Evolutionary conservation across 371 early-diverging fungal species (phyloP).

Genomic region (Mucor saturninus): DNA sequence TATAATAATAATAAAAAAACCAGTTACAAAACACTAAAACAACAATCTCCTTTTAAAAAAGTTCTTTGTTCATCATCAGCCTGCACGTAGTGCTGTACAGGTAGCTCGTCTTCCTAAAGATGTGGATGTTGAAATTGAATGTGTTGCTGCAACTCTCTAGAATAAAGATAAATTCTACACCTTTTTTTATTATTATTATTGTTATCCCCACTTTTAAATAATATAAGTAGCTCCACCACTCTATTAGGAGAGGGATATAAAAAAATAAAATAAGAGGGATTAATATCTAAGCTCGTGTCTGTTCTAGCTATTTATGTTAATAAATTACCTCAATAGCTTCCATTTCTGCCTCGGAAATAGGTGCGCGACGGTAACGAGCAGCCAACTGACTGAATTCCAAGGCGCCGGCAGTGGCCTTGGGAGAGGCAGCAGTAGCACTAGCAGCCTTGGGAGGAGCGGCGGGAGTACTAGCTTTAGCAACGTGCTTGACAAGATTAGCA

Average conservation of each 20-base stretch:
- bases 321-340: constrained; percentile 52
- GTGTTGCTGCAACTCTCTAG: constrained; percentile 63
- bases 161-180: constrained; percentile 12
- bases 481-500: constrained; percentile 52
- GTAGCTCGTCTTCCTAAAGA: constrained; percentile 90
- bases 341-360: constrained; percentile 51
- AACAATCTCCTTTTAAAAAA: constrained; percentile 11
- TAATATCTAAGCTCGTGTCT: too few relatives aligned
- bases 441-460: constrained; percentile 14
- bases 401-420: constrained; percentile 7
- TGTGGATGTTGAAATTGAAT: constrained; percentile 92
- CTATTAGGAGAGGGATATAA: constrained; percentile 12
- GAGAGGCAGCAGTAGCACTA: neutral
- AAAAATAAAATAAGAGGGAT: neutral
- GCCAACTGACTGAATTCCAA: constrained; percentile 47
- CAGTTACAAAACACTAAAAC: too few relatives aligned
- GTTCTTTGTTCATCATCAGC: constrained; percentile 69
- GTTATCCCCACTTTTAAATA: constrained; percentile 14
- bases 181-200: neutral
- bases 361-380: constrained; percentile 42
- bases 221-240: constrained; percentile 45
- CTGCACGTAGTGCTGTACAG: constrained; percentile 90
- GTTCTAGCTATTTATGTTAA: too few relatives aligned
- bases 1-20: neutral
- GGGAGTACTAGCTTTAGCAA: constrained; percentile 34